phyloP scores from a whole-genome alignment of 1,284 basidiomycete species.

The Malassezia cuniculi region DNA sequence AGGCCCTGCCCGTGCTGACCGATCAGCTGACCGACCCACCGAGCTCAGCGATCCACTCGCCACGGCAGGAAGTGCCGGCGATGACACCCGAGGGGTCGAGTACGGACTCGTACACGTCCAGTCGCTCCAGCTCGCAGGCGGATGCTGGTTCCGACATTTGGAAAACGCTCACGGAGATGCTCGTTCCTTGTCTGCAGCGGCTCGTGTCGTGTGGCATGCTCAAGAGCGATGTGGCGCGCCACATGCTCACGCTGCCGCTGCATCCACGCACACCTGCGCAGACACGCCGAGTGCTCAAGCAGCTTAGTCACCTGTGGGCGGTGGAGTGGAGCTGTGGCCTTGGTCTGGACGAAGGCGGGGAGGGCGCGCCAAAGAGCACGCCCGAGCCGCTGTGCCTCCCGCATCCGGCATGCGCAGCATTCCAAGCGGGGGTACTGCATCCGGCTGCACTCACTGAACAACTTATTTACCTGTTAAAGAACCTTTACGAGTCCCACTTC shows the following conservation, averaged over 20 bases:
- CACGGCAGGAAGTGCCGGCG: no score
- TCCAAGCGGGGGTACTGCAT: conserved; percentile 43
- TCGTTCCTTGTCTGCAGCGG: conserved; percentile 46
- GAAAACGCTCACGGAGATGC: conserved; percentile 41
- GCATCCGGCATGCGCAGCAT: conserved; percentile 46
- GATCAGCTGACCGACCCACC: no score
- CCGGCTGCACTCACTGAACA: conserved; percentile 45
- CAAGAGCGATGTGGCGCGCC: conserved; percentile 46
- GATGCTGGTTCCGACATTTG: conserved; percentile 46
- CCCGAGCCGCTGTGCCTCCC: conserved; percentile 35
- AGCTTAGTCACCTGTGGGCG: conserved; percentile 43
- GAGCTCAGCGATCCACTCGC: conserved; percentile 17
- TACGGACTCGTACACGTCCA: no score
- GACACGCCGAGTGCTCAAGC: conserved; percentile 43
- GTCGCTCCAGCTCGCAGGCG: no score
- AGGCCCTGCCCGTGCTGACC: no score
- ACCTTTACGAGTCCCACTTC: conserved; percentile 46
- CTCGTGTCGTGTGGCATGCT: conserved; percentile 46
- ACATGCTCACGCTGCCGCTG: conserved; percentile 44
- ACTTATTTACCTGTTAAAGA: conserved; percentile 44
- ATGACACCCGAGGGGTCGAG: no score
- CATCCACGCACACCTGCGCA: conserved; percentile 45
- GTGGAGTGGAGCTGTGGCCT: conserved; percentile 44
- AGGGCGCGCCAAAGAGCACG: conserved; percentile 19
- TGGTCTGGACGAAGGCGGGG: conserved; percentile 11